phyloP scores from a whole-genome alignment of 2,329 filamentous ascomycete genomes.

The Boeremia lycopersici region DNA sequence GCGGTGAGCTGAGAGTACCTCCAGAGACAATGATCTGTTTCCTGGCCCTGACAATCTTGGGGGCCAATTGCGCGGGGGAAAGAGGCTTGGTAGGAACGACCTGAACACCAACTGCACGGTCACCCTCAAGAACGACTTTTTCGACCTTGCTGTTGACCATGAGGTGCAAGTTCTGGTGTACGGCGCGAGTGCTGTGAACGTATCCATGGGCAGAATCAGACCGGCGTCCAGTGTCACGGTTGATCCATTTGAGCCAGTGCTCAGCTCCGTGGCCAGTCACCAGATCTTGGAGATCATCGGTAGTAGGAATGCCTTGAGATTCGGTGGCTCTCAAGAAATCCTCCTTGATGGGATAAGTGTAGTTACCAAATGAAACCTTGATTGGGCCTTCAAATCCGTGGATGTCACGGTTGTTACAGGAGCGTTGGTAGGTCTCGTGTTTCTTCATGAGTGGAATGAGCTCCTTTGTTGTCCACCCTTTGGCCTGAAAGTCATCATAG shows the following conservation, averaged over 20 bases:
- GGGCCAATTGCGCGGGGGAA: conserved; percentile 57
- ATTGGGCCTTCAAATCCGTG: conserved; percentile 82
- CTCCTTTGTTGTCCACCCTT: conserved; percentile 80
- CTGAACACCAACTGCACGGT: conserved; percentile 72
- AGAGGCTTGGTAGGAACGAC: conserved; percentile 75
- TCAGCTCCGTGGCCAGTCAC: conserved; percentile 72
- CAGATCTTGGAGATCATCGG: conserved; percentile 78
- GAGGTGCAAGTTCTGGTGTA: conserved; percentile 73
- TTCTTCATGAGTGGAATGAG: conserved; percentile 79
- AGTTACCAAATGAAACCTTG: conserved; percentile 80
- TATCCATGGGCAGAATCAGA: conserved; percentile 80
- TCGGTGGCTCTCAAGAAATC: conserved; percentile 77
- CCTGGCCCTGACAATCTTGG: conserved; percentile 68
- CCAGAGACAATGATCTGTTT: conserved; percentile 77
- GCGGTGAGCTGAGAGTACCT: conserved; percentile 74
- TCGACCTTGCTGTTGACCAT: conserved; percentile 79
- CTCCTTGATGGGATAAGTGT: conserved; percentile 81
- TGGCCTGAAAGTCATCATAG: conserved; percentile 79
- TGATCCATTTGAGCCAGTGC: conserved; percentile 88
- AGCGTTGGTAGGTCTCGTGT: conserved; percentile 75
- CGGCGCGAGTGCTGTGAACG: conserved; percentile 74
- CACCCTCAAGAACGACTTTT: conserved; percentile 75
- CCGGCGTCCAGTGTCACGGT: conserved; percentile 70
- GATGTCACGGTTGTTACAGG: conserved; percentile 62
- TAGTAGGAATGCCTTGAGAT: conserved; percentile 74